Percentiles rank a stretch among this genome's conserved stretches.
These are phyloP conservation scores for Nectriaceae sp. DNA, from an alignment of 2,329 filamentous ascomycete species.

Conservation along the genomic window DNA sequence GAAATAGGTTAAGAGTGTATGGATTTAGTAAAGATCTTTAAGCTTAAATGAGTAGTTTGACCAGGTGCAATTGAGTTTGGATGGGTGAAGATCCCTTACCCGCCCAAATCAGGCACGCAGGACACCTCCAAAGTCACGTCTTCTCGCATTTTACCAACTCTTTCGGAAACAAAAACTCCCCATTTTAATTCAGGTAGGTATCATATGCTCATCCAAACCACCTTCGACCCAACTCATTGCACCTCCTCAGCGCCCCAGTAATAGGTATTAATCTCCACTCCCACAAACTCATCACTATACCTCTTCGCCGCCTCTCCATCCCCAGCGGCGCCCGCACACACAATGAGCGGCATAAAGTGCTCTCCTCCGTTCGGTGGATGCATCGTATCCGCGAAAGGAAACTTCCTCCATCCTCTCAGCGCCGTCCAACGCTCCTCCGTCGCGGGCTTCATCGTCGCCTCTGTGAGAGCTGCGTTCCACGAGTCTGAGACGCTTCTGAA, in stretches of 20 bases:
- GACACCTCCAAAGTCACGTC: too few species aligned
- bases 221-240: too few species aligned
- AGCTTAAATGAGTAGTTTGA: too few species aligned
- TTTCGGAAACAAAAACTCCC: too few species aligned
- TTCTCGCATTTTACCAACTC: too few species aligned
- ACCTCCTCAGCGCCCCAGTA: constrained; percentile 49
- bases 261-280: constrained; percentile 55
- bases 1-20: too few species aligned
- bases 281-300: constrained; percentile 52
- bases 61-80: too few species aligned
- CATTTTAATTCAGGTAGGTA: too few species aligned
- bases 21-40: too few species aligned
- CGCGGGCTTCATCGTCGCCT: constrained; percentile 38
- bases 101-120: too few species aligned
- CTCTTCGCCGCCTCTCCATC: constrained; percentile 42
- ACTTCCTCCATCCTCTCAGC: constrained; percentile 48
- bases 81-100: too few species aligned
- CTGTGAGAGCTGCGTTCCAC: constrained; percentile 51
- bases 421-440: constrained; percentile 38
- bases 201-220: too few species aligned
- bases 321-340: constrained; percentile 53
- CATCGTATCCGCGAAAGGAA: constrained; percentile 52
- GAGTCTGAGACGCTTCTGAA: constrained; percentile 31
- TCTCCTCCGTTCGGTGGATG: constrained; percentile 56
- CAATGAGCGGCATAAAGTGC: constrained; percentile 61